A percentile compares a stretch with the other conserved stretches of the same genome.
These are phyloP conservation scores for Hypoxylon sp. DNA, from an alignment of 2,329 filamentous ascomycete genomes.

Conservation along the genomic window DNA sequence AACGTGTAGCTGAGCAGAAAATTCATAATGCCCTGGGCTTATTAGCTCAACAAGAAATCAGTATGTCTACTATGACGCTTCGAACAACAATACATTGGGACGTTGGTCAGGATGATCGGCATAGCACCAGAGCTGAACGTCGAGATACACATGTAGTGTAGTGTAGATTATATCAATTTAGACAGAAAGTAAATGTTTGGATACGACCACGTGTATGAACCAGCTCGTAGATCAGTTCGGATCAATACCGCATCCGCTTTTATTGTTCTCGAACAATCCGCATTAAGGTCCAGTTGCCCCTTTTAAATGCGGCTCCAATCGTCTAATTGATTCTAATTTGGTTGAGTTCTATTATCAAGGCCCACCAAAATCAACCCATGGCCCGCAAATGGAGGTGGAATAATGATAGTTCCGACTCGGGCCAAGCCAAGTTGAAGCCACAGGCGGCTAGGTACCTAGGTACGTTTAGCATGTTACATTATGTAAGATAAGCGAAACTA, in stretches of 20 bases:
- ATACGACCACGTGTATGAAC: conserved; percentile 9
- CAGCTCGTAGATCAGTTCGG: not conserved
- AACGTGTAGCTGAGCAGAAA: not conserved
- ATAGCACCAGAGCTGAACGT: not conserved
- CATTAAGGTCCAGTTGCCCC: not conserved
- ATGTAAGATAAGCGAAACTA: conserved; percentile 14
- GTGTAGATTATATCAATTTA: not conserved
- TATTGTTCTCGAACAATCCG: conserved; percentile 11
- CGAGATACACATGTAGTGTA: not conserved
- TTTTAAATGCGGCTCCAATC: not conserved
- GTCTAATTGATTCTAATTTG: not conserved
- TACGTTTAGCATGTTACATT: too few species aligned
- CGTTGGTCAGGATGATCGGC: conserved; percentile 8
- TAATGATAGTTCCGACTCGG: conserved; percentile 5
- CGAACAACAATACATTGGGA: not conserved
- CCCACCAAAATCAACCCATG: too few species aligned
- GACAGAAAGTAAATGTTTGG: not conserved
- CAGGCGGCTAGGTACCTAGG: not conserved
- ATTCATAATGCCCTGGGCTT: not conserved
- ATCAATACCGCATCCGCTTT: not conserved
- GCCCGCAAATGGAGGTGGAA: conserved; percentile 3
- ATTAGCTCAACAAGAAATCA: not conserved
- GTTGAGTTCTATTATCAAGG: not conserved
- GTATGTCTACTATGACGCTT: too few species aligned
- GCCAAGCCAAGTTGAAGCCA: conserved; percentile 6